Evolutionary conservation across 805 yeast genomes (phyloP), one percentile per base, ranked within the genome.

Genomic region (Zygosaccharomyces bailii): DNA sequence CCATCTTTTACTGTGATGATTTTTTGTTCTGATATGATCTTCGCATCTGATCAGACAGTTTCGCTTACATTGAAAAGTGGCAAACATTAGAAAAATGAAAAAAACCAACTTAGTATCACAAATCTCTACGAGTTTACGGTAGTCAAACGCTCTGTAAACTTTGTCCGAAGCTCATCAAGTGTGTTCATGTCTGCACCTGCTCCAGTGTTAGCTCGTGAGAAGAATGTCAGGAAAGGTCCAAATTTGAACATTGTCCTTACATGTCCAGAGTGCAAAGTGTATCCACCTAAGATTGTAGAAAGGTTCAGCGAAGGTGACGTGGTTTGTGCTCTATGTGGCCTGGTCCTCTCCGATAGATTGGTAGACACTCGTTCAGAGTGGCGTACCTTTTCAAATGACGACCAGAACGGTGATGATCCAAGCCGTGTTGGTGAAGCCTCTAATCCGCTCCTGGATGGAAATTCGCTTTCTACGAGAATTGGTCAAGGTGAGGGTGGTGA

Each of bases 381-480:
- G 99, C 86, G 99, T 72, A 93, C 99, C 2, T 91, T 91, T 65
- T 84, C 95, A 48, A 93, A 93, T 62, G 99, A 91, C 65, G 99
- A 91, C 66, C 98, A 91, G 65, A 93, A 91, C 56, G 96, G 95
- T 57, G 97, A 89, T 66, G 99, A 91, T 65, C 99, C 99, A 4
- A 83, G 93, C 53, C 98, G 99, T 86, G 99, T 91, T 51, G 99
- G 99, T 66, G 97, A 90, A 62, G 97, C 97, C 4, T 82, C 89
- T 13, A 90, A 90, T 62, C 96, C 97, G 7, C 71, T 90, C 43
- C 74, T 93, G 54, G 97, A 90, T 60, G 85, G 95, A 16, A 91
- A 86, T 56, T 95, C 90, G 65, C 79, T 91, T 44, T 87, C 95
- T 11, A 91, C 99, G 4, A 82, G 90, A 73, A 93, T 93, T 49